Evolutionary conservation across 139 green algal genomes (phyloP).

Genomic region (Volvox reticuliferus): DNA sequence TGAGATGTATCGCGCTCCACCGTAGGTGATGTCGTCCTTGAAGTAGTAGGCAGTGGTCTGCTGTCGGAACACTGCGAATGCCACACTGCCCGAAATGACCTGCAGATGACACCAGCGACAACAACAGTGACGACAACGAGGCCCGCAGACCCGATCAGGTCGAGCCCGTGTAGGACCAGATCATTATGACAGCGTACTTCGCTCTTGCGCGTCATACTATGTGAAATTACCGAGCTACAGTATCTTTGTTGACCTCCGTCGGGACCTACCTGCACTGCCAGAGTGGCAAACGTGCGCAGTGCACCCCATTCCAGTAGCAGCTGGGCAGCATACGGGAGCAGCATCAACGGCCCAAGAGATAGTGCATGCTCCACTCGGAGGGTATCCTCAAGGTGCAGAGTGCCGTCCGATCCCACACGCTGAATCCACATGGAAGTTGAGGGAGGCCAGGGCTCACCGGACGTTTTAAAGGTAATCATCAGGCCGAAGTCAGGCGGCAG

Average conservation of each 20-base stretch:
- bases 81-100: conserved; percentile 63
- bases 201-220: too few relatives aligned
- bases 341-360: conserved; percentile 72
- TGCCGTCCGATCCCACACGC: neutral
- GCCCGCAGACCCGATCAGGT: too few relatives aligned
- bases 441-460: neutral
- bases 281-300: conserved; percentile 54
- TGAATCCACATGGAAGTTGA: neutral
- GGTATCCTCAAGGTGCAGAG: conserved; percentile 2
- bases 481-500: too few relatives aligned
- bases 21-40: conserved; percentile 69
- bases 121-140: too few relatives aligned
- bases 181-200: too few relatives aligned
- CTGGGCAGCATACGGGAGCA: conserved; percentile 73
- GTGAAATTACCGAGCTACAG: too few relatives aligned
- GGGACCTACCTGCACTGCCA: conserved; percentile 42
- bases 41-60: conserved; percentile 71
- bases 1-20: conserved; percentile 77
- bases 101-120: neutral
- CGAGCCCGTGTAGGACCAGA: too few relatives aligned
- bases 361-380: conserved; percentile 43
- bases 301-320: conserved; percentile 71
- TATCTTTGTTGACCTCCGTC: too few relatives aligned
- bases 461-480: too few relatives aligned
- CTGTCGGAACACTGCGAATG: conserved; percentile 75